Base-by-base conservation (phyloP, 352 stramenopile genomes). In the Globisporangium cederbergense region DNA sequence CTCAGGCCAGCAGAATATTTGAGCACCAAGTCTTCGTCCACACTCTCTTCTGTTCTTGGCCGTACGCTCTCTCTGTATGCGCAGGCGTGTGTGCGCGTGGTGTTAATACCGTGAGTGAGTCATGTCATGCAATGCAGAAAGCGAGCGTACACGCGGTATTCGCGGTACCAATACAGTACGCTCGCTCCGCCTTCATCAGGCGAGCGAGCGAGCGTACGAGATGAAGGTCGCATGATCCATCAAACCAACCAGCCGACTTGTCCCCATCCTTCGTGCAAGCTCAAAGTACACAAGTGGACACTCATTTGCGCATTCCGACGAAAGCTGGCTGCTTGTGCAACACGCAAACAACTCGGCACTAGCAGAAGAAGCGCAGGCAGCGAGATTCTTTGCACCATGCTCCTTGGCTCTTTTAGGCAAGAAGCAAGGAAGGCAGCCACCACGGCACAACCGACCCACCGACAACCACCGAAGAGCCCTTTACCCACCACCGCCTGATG, bases 361-460 rank as follows among this genome's bases (percentile, higher is more conserved):
- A 58, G 52, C 52, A 58, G 52, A 58, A 58, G 52, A 58, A 43
- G 51, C 50, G 34, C 32, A 14, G 28, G 14, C 50, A 42, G 16
- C 2, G 43, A 22, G n/a, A 25, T 52, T 52, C 43, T 22, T 22
- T 49, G 43, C 43, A 3, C 43, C 43, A 49, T 22, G 43, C 36
- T 42, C 36, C 9, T 42, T 42, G 36, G 11, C 36, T 42, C 9
- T 16, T 14, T 46, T 46, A 14, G 38, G 38, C 38, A 16, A 11
- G 6, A 38, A 16, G 40, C 32, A 36, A 36, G 13, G 40, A 45
- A 16, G 40, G 40, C 40, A 49, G 16, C 5, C 42, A n/a, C 42
- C 14, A 5, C 14, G 43, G 43, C 18, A 49, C 36, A 14, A 14
- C 36, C 36, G 36, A 42, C 36, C 36, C 8, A 42, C 40, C 40